Evolutionary conservation across 1,284 basidiomycete genomes (phyloP).

Genomic region (Bjerkandera adusta): DNA sequence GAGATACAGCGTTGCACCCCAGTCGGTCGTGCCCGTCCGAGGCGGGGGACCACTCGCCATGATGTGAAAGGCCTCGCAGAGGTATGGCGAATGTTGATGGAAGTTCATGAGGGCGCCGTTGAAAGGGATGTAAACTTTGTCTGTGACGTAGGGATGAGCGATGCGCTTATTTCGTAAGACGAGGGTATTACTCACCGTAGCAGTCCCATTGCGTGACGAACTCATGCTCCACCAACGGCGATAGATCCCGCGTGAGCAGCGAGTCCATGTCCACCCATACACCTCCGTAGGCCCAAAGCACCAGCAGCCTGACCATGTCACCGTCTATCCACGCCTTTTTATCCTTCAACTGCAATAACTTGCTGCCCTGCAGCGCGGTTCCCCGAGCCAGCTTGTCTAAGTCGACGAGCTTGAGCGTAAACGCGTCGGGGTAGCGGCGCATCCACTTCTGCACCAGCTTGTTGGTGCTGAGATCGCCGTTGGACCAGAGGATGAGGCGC

Average conservation of each 20-base stretch:
- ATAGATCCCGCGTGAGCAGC: slow-evolving; percentile 79
- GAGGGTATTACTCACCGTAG: slow-evolving; percentile 63
- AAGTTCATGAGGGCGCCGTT: slow-evolving; percentile 96
- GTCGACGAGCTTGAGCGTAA: slow-evolving; percentile 69
- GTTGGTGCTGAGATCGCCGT: slow-evolving; percentile 68
- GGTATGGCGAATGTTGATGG: slow-evolving; percentile 82
- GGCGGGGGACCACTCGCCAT: slow-evolving; percentile 78
- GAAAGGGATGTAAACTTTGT: slow-evolving; percentile 83
- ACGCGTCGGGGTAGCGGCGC: slow-evolving; percentile 61
- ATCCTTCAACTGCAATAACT: slow-evolving; percentile 61
- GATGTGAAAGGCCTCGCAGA: slow-evolving; percentile 92
- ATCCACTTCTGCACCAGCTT: slow-evolving; percentile 62
- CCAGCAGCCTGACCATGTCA: slow-evolving; percentile 80
- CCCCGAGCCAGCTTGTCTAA: slow-evolving; percentile 66
- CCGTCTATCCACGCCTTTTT: slow-evolving; percentile 91
- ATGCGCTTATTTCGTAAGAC: not conserved
- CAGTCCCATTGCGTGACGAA: slow-evolving; percentile 98
- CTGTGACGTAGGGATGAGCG: slow-evolving; percentile 44
- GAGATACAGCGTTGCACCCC: slow-evolving; percentile 88
- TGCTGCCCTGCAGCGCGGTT: slow-evolving; percentile 70
- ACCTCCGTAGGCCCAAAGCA: slow-evolving; percentile 88
- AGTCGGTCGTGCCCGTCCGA: slow-evolving; percentile 79
- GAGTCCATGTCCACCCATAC: slow-evolving; percentile 97
- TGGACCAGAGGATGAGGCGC: slow-evolving; percentile 84
- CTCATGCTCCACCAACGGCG: slow-evolving; percentile 85